A percentile compares a stretch with the other conserved stretches of the same genome.
phyloP scores from a whole-genome alignment of 2,329 filamentous ascomycete genomes.

The Salinomyces thailandicus region DNA sequence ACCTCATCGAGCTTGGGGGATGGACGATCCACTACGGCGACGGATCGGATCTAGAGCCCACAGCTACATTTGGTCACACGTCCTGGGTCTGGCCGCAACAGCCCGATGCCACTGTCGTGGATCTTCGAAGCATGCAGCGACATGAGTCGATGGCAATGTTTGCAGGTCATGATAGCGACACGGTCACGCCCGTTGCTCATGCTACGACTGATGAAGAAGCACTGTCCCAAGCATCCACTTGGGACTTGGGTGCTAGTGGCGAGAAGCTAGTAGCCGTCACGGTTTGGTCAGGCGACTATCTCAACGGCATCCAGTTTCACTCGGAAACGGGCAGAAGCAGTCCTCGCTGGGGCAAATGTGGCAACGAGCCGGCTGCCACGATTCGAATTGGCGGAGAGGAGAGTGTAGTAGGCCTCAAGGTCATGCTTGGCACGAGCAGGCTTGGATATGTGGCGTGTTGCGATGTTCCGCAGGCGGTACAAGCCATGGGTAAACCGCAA shows the following conservation, averaged over 20 bases:
- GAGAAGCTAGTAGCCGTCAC: neutral
- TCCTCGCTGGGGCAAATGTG: conserved; percentile 3
- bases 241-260: neutral
- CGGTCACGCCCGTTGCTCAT: neutral
- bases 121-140: neutral
- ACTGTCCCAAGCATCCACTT: neutral
- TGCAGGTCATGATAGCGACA: neutral
- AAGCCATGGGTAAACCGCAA: conserved; percentile 1
- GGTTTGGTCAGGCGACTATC: conserved; percentile 1
- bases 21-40: conserved; percentile 1
- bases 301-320: conserved; percentile 2
- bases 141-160: neutral
- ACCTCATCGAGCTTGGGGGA: conserved; percentile 2
- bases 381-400: neutral
- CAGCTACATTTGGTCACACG: neutral
- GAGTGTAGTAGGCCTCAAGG: neutral
- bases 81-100: neutral
- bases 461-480: neutral
- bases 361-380: neutral
- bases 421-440: neutral
- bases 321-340: conserved; percentile 1
- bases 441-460: neutral
- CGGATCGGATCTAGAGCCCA: neutral
- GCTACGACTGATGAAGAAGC: neutral
- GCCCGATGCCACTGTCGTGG: neutral